These are phyloP conservation scores for Colletotrichum tanaceti DNA, from an alignment of 2,329 filamentous ascomycete species.

Conservation along the genomic window DNA sequence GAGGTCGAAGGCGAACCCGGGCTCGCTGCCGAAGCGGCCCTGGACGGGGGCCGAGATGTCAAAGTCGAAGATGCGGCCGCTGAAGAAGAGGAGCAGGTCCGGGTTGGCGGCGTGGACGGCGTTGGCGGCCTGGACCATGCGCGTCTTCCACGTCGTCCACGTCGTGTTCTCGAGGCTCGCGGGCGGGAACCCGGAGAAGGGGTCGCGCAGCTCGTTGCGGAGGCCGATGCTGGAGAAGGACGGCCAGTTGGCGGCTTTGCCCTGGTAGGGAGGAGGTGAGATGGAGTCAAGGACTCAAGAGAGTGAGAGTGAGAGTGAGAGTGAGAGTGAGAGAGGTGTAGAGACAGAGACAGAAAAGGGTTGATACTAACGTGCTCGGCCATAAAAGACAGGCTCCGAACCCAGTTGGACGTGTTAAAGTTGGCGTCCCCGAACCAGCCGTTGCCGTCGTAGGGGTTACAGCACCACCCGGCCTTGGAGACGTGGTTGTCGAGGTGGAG, in stretches of 20 bases:
- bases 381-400: slow-evolving; percentile 63
- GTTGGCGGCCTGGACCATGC: slow-evolving; percentile 55
- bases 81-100: slow-evolving; percentile 60
- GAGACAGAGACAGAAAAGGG: background rate
- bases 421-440: slow-evolving; percentile 64
- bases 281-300: too few relatives aligned
- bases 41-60: slow-evolving; percentile 48
- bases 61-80: slow-evolving; percentile 46
- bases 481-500: slow-evolving; percentile 63
- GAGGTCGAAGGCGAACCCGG: slow-evolving; percentile 46
- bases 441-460: slow-evolving; percentile 57
- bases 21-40: slow-evolving; percentile 20
- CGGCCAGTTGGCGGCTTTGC: slow-evolving; percentile 51
- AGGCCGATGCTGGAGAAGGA: slow-evolving; percentile 56
- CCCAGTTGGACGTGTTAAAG: slow-evolving; percentile 65
- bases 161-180: slow-evolving; percentile 56
- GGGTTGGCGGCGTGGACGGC: slow-evolving; percentile 59
- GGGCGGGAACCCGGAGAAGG: slow-evolving; percentile 60
- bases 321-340: too few relatives aligned
- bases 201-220: slow-evolving; percentile 54
- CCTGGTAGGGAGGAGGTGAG: slow-evolving; percentile 40
- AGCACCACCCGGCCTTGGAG: slow-evolving; percentile 62
- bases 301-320: too few relatives aligned
- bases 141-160: slow-evolving; percentile 61
- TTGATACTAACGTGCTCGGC: slow-evolving; percentile 55